Conservation (phyloP, 192 early-diverging fungal genomes). For the Mortierella hygrophila region DNA sequence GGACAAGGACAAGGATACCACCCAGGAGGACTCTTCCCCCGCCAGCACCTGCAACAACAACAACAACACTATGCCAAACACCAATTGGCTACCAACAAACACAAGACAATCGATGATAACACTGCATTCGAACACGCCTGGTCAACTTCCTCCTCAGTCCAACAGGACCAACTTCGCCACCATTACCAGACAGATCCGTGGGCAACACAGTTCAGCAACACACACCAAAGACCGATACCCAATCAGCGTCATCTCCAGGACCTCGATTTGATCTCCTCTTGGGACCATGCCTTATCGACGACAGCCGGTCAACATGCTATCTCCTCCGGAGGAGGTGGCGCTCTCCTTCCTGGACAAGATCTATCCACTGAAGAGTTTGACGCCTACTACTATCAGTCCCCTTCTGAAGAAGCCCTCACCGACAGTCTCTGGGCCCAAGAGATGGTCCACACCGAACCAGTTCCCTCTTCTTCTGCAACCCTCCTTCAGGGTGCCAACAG, state of each 20-base stretch:
- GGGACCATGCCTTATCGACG: constrained; percentile 38
- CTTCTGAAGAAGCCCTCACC: not conserved
- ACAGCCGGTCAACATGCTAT: not conserved
- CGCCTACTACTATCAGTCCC: constrained; percentile 11
- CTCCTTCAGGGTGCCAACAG: not conserved
- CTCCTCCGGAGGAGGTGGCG: not conserved
- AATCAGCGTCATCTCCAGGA: constrained; percentile 26
- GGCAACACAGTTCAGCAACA: not conserved
- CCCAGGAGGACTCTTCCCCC: constrained; percentile 8
- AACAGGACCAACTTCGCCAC: constrained; percentile 4
- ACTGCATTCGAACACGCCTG: constrained; percentile 31
- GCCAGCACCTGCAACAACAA: not conserved
- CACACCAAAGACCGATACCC: not conserved
- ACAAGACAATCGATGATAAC: constrained; percentile 4
- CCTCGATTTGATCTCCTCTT: constrained; percentile 32
- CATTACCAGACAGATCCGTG: not conserved
- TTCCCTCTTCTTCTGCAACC: not conserved
- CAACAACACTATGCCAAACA: not conserved
- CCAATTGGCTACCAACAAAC: not conserved
- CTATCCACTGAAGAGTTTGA: constrained; percentile 27
- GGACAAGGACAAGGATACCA: constrained; percentile 6
- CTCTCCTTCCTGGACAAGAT: not conserved
- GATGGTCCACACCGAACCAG: constrained; percentile 8
- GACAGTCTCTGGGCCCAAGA: constrained; percentile 27
- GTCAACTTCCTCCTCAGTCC: constrained; percentile 17